phyloP scores from a whole-genome alignment of 1,284 basidiomycete species.

The Golubevia pallescens region DNA sequence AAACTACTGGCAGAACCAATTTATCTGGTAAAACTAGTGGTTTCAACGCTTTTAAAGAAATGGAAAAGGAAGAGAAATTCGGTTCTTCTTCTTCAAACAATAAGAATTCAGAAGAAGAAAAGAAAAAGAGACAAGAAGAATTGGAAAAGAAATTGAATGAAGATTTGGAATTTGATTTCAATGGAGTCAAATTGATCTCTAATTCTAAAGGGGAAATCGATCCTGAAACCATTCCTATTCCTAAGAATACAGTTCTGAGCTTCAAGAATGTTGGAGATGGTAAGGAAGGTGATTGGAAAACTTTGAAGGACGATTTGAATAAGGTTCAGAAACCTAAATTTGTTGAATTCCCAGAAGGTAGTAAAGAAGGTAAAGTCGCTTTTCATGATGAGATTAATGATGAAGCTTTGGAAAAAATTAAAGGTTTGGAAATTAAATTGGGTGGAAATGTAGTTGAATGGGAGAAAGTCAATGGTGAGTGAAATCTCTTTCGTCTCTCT shows the following conservation, averaged over 20 bases:
- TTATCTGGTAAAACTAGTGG: conserved; percentile 65
- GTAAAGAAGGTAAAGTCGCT: conserved; percentile 52
- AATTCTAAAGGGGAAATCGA: conserved; percentile 50
- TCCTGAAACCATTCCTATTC: neutral
- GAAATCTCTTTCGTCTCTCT: neutral
- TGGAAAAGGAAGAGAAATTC: conserved; percentile 68
- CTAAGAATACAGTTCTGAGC: neutral
- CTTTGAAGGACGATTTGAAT: neutral
- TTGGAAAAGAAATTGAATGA: conserved; percentile 35
- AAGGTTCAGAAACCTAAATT: conserved; percentile 13
- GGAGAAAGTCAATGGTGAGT: conserved; percentile 24
- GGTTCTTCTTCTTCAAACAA: too few relatives aligned
- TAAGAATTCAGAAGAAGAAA: conserved; percentile 2
- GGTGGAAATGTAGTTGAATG: conserved; percentile 50
- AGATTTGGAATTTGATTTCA: conserved; percentile 59
- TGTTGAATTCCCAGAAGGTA: conserved; percentile 58
- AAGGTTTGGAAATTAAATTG: conserved; percentile 47
- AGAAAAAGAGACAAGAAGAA: conserved; percentile 16
- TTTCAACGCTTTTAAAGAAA: conserved; percentile 90
- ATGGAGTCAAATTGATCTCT: conserved; percentile 45
- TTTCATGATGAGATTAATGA: conserved; percentile 56
- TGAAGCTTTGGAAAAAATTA: conserved; percentile 51
- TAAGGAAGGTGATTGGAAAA: neutral
- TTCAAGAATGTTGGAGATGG: neutral
- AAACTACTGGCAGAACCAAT: conserved; percentile 39